Evolutionary conservation across 2,329 filamentous ascomycete species (phyloP).

Genomic region (Sclerotinia trifoliorum): DNA sequence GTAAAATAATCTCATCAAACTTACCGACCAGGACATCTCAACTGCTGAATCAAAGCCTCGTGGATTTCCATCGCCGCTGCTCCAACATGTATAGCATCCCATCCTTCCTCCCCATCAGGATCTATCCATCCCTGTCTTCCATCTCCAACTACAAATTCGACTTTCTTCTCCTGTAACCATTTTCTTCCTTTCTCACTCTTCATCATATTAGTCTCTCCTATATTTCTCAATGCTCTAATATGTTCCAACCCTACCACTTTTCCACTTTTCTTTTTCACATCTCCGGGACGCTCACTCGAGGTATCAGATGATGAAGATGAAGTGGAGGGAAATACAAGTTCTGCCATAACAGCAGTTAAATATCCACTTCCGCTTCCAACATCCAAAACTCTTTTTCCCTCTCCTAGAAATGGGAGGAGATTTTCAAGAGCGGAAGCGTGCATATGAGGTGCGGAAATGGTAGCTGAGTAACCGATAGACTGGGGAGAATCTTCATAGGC

Average conservation of each 20-base stretch:
- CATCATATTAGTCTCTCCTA: constrained; percentile 64
- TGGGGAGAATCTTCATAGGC: constrained; percentile 76
- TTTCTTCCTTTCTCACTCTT: constrained; percentile 58
- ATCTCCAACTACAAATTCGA: constrained; percentile 74
- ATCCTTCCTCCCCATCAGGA: constrained; percentile 52
- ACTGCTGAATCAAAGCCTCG: constrained; percentile 68
- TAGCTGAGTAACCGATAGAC: constrained; percentile 64
- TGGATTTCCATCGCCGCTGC: constrained; percentile 78
- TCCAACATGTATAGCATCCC: constrained; percentile 95
- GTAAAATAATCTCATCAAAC: too few species aligned
- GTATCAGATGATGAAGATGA: not conserved
- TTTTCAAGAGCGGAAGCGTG: constrained; percentile 64
- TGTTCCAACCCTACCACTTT: constrained; percentile 73
- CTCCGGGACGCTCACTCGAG: not conserved
- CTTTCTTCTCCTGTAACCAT: constrained; percentile 62
- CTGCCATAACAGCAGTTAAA: constrained; percentile 82
- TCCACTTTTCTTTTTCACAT: constrained; percentile 32
- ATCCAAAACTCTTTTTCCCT: constrained; percentile 60
- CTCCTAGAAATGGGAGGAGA: constrained; percentile 56
- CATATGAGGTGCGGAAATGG: constrained; percentile 74
- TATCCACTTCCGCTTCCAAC: constrained; percentile 78
- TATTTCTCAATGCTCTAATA: constrained; percentile 60
- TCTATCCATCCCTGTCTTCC: constrained; percentile 63
- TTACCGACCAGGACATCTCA: constrained; percentile 70
- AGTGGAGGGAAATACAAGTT: constrained; percentile 42